These are phyloP conservation scores for Mycena galericulata DNA, from an alignment of 768 basidiomycete genomes.

Conservation along the genomic window DNA sequence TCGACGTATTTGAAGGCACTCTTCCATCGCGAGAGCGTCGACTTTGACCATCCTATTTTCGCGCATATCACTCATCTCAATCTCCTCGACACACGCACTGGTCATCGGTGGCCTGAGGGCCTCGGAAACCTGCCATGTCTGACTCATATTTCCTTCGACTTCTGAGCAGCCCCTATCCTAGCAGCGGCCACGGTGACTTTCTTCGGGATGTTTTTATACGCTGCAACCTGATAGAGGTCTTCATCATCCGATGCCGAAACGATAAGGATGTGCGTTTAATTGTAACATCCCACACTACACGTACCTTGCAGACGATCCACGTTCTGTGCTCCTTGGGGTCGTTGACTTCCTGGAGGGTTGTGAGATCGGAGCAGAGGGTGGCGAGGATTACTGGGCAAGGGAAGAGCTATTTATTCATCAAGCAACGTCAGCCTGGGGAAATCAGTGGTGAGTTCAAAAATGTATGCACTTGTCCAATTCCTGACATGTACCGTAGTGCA, in stretches of 20 bases:
- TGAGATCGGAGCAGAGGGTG: not conserved
- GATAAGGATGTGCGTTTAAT: not conserved
- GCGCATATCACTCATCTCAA: not conserved
- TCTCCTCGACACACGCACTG: not conserved
- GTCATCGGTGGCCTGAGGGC: not conserved
- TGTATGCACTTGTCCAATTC: not conserved
- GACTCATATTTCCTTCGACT: conserved; percentile 7
- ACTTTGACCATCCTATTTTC: not conserved
- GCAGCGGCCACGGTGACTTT: not conserved
- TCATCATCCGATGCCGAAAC: not conserved
- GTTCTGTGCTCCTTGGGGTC: not conserved
- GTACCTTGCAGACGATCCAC: not conserved
- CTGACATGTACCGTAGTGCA: not conserved
- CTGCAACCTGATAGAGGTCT: not conserved
- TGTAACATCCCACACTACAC: not conserved
- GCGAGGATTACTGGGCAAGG: not conserved
- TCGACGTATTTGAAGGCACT: not conserved
- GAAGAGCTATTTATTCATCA: conserved; percentile 1
- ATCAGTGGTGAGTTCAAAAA: not conserved
- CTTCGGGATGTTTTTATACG: not conserved
- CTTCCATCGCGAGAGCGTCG: not conserved
- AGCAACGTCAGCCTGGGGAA: not conserved
- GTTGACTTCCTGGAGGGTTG: not conserved
- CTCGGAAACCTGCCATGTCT: not conserved
- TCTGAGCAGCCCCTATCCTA: not conserved